A percentile compares a stretch with the other conserved stretches of the same genome.
phyloP scores from a whole-genome alignment of 1,284 basidiomycete genomes.

The Puccinia polysora region DNA sequence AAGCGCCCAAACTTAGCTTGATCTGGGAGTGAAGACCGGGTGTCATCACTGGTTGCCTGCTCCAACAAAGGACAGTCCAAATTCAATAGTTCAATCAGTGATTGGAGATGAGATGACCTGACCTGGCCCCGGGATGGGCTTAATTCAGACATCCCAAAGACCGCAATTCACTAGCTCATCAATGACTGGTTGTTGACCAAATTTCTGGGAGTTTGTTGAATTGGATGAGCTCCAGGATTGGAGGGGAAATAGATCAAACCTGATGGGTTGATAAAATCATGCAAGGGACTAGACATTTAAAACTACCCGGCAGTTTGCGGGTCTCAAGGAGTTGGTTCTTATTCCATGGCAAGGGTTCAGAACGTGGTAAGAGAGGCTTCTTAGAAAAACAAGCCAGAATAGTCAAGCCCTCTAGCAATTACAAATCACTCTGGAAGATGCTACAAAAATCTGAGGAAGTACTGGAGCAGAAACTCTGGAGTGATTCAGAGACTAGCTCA shows the following conservation, averaged over 20 bases:
- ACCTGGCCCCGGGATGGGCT: background rate
- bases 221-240: background rate
- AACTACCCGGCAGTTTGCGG: constrained; percentile 2
- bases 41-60: background rate
- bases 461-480: constrained; percentile 7
- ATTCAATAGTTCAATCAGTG: constrained; percentile 7
- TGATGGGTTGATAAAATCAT: constrained; percentile 6
- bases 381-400: background rate
- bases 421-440: too few relatives aligned
- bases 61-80: constrained; percentile 1
- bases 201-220: background rate
- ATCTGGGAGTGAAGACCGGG: background rate
- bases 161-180: constrained; percentile 21
- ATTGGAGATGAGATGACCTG: constrained; percentile 3
- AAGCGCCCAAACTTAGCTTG: background rate
- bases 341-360: background rate
- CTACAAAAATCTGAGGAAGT: background rate
- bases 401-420: background rate
- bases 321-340: background rate
- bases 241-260: background rate
- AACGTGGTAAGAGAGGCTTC: background rate
- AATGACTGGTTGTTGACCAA: background rate
- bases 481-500: too few relatives aligned
- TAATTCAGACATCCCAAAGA: background rate
- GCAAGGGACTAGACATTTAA: constrained; percentile 11